These are phyloP conservation scores for Phytopythium chamaehyphon DNA, from an alignment of 352 stramenopile species.

Conservation along the genomic window DNA sequence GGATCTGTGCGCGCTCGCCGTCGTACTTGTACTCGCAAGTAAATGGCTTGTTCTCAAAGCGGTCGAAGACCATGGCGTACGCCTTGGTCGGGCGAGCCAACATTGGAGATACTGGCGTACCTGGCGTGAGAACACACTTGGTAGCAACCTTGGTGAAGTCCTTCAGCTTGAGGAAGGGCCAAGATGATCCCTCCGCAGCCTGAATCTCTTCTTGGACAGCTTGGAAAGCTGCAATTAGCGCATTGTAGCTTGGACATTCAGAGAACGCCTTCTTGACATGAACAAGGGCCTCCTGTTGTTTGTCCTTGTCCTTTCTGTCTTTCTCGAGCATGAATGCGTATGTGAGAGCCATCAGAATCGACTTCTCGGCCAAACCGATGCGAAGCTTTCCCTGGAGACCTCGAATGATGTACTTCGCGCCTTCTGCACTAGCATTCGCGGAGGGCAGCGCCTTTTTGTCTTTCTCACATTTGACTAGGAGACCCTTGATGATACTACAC, in stretches of 20 bases:
- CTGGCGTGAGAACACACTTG: slow-evolving; percentile 90
- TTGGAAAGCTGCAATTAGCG: slow-evolving; percentile 89
- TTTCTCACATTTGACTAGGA: slow-evolving; percentile 93
- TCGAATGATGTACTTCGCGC: slow-evolving; percentile 98
- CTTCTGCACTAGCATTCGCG: slow-evolving; percentile 68
- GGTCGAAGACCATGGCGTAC: slow-evolving; percentile 95
- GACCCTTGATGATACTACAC: slow-evolving; percentile 95
- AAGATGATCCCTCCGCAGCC: slow-evolving; percentile 9
- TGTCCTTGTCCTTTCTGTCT: slow-evolving; percentile 74
- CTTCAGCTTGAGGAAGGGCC: slow-evolving; percentile 39
- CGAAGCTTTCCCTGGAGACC: slow-evolving; percentile 98
- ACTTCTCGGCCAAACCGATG: slow-evolving; percentile 97
- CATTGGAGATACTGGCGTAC: slow-evolving; percentile 98
- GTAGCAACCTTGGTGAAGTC: slow-evolving; percentile 59
- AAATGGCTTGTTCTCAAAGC: slow-evolving; percentile 94
- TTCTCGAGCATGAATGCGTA: slow-evolving; percentile 93
- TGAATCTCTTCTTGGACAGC: slow-evolving; percentile 38
- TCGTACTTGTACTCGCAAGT: slow-evolving; percentile 99
- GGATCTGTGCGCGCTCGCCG: slow-evolving; percentile 96
- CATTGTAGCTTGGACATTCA: slow-evolving; percentile 96
- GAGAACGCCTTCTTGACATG: slow-evolving; percentile 98
- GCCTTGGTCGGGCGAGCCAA: slow-evolving; percentile 97
- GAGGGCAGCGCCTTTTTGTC: slow-evolving; percentile 55
- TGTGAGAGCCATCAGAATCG: slow-evolving; percentile 95
- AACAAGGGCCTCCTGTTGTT: slow-evolving; percentile 86